Percentiles rank a stretch among this genome's conserved stretches.
phyloP scores from a whole-genome alignment of 75 land plant genomes.

The Picea glauca region DNA sequence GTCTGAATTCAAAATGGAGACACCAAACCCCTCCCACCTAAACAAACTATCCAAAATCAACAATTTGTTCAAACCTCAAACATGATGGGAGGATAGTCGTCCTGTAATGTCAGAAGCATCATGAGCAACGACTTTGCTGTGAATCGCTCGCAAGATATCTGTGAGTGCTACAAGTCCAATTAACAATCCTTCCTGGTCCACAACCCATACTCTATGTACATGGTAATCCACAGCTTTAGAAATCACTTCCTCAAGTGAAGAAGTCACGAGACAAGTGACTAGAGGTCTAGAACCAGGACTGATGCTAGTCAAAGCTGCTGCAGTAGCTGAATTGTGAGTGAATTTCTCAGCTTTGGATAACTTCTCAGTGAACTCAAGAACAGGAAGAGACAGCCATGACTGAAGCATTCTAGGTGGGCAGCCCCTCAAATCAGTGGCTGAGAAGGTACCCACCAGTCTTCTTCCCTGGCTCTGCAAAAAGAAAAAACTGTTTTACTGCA shows the following conservation, averaged over 20 bases:
- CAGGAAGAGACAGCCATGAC: conserved; percentile 40
- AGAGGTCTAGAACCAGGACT: conserved; percentile 17
- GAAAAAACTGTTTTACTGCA: no score
- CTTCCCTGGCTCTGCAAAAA: conserved; percentile 60
- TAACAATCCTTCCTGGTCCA: conserved; percentile 48
- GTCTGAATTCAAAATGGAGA: no score
- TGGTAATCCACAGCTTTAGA: conserved; percentile 45
- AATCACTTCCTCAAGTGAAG: conserved; percentile 52
- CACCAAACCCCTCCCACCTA: no score
- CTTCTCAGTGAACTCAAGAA: conserved; percentile 47
- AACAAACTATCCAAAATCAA: no score
- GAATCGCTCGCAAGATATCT: conserved; percentile 57
- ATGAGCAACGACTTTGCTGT: background rate
- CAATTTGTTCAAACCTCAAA: no score
- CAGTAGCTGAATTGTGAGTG: conserved; percentile 9
- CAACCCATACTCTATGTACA: conserved; percentile 88
- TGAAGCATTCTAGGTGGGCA: conserved; percentile 55
- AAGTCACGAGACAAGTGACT: conserved; percentile 45
- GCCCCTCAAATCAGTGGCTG: conserved; percentile 79
- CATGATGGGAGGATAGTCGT: no score
- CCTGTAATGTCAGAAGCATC: background rate
- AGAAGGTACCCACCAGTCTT: conserved; percentile 70
- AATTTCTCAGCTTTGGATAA: conserved; percentile 23
- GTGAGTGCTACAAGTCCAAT: conserved; percentile 76
- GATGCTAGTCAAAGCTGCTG: background rate